These are phyloP conservation scores for Phytopythium aichiense DNA, from an alignment of 352 stramenopile genomes.

Conservation along the genomic window DNA sequence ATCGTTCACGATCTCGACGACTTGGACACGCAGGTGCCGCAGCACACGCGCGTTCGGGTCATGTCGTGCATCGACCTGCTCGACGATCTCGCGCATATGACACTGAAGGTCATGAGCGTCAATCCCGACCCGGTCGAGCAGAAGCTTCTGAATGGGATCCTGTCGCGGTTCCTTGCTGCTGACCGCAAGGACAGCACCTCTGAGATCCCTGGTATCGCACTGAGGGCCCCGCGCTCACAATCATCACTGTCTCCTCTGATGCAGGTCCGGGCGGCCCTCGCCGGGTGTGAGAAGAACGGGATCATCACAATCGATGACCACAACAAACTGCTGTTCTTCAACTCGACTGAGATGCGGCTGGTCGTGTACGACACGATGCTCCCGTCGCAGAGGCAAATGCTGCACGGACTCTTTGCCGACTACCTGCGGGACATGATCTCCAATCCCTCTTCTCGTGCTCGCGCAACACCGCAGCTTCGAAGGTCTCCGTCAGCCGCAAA, in stretches of 20 bases:
- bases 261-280: slow-evolving; percentile 54
- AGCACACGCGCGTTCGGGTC: slow-evolving; percentile 66
- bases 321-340: slow-evolving; percentile 62
- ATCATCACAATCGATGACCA: slow-evolving; percentile 47
- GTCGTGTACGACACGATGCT: slow-evolving; percentile 42
- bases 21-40: slow-evolving; percentile 66
- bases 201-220: slow-evolving; percentile 19
- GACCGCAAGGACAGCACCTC: slow-evolving; percentile 32
- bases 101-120: slow-evolving; percentile 64
- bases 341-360: slow-evolving; percentile 52
- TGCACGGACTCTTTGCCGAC: slow-evolving; percentile 59
- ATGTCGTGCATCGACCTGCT: slow-evolving; percentile 65
- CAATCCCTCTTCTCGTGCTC: not conserved
- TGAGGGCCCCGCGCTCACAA: slow-evolving; percentile 38
- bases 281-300: slow-evolving; percentile 57
- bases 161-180: slow-evolving; percentile 35
- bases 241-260: slow-evolving; percentile 33
- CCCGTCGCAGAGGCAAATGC: slow-evolving; percentile 56
- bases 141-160: slow-evolving; percentile 46
- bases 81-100: slow-evolving; percentile 47
- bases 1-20: slow-evolving; percentile 73
- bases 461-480: not conserved
- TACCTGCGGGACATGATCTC: slow-evolving; percentile 39
- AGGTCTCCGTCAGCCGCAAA: not conserved
- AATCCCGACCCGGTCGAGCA: slow-evolving; percentile 62